Conservation (phyloP, 2,329 filamentous ascomycete genomes). For the Penicillium italicum region DNA sequence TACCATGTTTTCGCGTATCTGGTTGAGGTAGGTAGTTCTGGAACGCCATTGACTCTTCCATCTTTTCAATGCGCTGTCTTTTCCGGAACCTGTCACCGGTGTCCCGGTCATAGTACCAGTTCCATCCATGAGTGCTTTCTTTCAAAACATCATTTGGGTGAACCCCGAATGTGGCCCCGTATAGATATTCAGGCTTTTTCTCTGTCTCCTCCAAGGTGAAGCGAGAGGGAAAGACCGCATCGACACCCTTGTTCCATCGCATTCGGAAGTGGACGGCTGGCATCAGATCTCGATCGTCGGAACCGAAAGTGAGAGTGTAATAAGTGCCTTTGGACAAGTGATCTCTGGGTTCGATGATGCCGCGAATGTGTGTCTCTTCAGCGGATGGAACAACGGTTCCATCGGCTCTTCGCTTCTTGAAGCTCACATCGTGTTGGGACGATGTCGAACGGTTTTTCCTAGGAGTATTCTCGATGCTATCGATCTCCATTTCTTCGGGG, state of each 20-base stretch:
- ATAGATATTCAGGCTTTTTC: conserved; percentile 36
- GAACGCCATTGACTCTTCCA: conserved; percentile 39
- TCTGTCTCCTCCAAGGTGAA: conserved; percentile 32
- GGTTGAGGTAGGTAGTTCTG: conserved; percentile 42
- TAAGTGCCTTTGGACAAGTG: conserved; percentile 45
- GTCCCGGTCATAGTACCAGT: conserved; percentile 51
- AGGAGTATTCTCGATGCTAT: not conserved
- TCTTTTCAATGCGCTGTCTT: conserved; percentile 38
- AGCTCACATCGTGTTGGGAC: not conserved
- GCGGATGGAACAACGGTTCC: conserved; percentile 17
- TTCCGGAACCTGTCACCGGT: conserved; percentile 42
- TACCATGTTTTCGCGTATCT: conserved; percentile 34
- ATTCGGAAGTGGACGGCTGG: conserved; percentile 49
- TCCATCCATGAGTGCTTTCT: conserved; percentile 49
- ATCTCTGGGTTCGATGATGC: conserved; percentile 34
- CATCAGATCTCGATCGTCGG: conserved; percentile 48
- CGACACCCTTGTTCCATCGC: conserved; percentile 46
- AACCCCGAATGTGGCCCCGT: conserved; percentile 44
- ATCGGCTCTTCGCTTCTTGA: conserved; percentile 19
- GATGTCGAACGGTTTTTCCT: conserved; percentile 8
- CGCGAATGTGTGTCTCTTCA: conserved; percentile 36
- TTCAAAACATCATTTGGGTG: conserved; percentile 39
- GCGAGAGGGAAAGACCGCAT: conserved; percentile 52
- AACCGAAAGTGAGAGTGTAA: conserved; percentile 51
- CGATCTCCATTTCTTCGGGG: conserved; percentile 18